These are phyloP conservation scores for Exophiala lecanii-corni DNA, from an alignment of 2,329 filamentous ascomycete species.

Conservation along the genomic window DNA sequence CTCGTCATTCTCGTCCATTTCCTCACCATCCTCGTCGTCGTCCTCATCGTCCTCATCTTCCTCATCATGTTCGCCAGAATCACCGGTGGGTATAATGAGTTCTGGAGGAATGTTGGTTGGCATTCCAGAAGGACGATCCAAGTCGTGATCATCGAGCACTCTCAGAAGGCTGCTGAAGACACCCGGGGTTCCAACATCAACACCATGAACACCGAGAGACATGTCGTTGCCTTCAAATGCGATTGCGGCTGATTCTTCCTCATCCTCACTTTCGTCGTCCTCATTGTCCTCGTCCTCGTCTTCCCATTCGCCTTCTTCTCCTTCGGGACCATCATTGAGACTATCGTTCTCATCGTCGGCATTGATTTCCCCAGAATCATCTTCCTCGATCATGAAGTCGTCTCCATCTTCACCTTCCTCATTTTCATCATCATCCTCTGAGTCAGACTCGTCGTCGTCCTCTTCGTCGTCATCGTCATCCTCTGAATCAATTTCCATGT, in stretches of 20 bases:
- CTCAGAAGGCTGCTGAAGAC: constrained; percentile 30
- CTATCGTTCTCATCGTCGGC: constrained; percentile 36
- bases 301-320: constrained; percentile 47
- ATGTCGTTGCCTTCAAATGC: constrained; percentile 42
- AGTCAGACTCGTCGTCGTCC: constrained; percentile 54
- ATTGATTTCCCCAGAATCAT: constrained; percentile 42
- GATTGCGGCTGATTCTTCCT: constrained; percentile 40
- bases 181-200: constrained; percentile 29
- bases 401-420: constrained; percentile 49
- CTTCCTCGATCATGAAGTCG: constrained; percentile 53
- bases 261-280: constrained; percentile 40
- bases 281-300: constrained; percentile 46
- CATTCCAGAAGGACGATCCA: constrained; percentile 13
- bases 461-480: constrained; percentile 61
- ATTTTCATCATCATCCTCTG: constrained; percentile 51
- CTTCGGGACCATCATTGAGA: constrained; percentile 24
- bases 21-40: constrained; percentile 48
- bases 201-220: constrained; percentile 38
- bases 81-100: constrained; percentile 16
- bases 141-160: constrained; percentile 22
- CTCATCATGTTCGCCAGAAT: constrained; percentile 18
- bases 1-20: constrained; percentile 42
- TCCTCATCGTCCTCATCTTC: constrained; percentile 47
- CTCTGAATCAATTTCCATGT: constrained; percentile 59
- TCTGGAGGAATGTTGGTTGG: constrained; percentile 16